Base-by-base conservation (phyloP, 768 basidiomycete species). In the Coprinellus micaceus region DNA sequence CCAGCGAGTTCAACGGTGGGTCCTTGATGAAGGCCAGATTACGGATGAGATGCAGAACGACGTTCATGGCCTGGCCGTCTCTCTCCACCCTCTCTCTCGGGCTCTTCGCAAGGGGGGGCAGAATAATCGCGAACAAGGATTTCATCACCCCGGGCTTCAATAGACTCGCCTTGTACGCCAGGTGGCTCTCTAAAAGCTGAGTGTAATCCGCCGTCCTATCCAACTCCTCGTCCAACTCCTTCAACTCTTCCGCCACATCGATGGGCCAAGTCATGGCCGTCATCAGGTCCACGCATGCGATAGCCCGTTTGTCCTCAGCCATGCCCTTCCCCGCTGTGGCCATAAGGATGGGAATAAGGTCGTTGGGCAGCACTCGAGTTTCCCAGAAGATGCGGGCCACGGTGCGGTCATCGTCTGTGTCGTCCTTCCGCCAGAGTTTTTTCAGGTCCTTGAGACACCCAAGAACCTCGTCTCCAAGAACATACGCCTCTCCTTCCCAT, bases 211-310 rank as follows among this genome's bases (percentile, higher is more conserved):
- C 84, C 17, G 86, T 84, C 58, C 81, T 83, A 69, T 91, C 90
- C 19, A 83, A 62, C 37, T 88, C 90, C 43, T 94, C 90, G 66
- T 89, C 87, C 53, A 98, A 83, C 66, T 98, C 97, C 63, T 89
- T 90, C 60, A 99, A 77, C 71, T 98, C 97, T 64, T 92, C 90
- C 0, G 93, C 90, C 60, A 98, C 77, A 70, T 98, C 92, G 53
- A 99, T 96, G 0, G 97, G 97, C 97, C 97, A 99, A 1, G 96
- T 98, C 91, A 99, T 91, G 0, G 95, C 94, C 0, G 93, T 91
- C 67, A 98, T 86, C 22, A 99, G 76, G 67, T 98, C 97, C 7
- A 85, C 87, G 60, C 87, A 89, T 0, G 86, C 83, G 25, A 96
- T 81, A 0, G 91, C 92, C 47, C 90, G 78, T 63, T 87, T 89